Base-by-base conservation (phyloP, 2,329 filamentous ascomycete species). In the Tolypocladium endophyticum region DNA sequence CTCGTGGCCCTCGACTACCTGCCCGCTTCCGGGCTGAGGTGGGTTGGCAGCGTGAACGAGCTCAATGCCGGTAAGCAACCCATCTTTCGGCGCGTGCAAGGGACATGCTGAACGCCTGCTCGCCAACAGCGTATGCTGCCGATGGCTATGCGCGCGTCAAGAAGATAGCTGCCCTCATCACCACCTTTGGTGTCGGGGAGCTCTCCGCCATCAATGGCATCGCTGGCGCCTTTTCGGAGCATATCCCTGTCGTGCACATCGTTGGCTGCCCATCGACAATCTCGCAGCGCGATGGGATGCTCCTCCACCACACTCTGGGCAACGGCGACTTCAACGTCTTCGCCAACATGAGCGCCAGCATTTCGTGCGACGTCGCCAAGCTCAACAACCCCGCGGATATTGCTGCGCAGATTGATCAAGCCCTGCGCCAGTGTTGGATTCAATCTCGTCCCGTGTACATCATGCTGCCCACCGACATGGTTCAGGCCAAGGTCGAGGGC, bases 271-370 rank as follows among this genome's bases (percentile, higher is more conserved):
- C 79, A 1, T 78, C 77, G 16, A 79, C 77, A 43, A 67, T 75
- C 60, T 79, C 78, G 20, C 77, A 81, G 69, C 73, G 73, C 55
- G 73, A 77, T 58, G 75, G 76, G 64, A 77, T 79, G 74, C 71
- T 80, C 39, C 73, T 81, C 38, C 86, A 89, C 67, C 88, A 90
- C 72, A 89, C 87, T 0, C 82, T 90, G 1, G 86, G 85, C 59
- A 89, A 90, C 66, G 87, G 90, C 61, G 87, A 95, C 74, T 95
- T 89, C 74, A 86, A 88, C 62, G 89, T 91, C 59, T 96, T 95
- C 72, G 81, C 85, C 65, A 83, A 89, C 68, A 95, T 96, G 87
- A 89, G 81, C 70, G 77, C 81, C 55, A 74, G 84, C 57, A 85
- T 95, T 65, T 89, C 89, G 1, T 88, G 86, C 70, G 84, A 85